Evolutionary conservation across 129 eudicot species (phyloP).

Genomic region (Calendula officinalis): DNA sequence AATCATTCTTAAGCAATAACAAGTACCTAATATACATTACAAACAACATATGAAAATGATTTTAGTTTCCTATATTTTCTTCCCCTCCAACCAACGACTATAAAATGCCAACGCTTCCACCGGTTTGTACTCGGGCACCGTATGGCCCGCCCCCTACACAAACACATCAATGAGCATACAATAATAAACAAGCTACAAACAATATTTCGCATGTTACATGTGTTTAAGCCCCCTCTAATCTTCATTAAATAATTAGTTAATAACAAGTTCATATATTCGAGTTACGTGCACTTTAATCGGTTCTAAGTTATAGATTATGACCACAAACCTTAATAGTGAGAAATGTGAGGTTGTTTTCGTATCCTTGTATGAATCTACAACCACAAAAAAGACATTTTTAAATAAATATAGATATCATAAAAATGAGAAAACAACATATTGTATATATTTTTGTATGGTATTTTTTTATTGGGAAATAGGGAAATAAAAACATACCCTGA

Average conservation of each 20-base stretch:
- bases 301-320: too few species aligned
- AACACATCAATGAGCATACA: neutral
- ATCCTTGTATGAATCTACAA: conserved; percentile 71
- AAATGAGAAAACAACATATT: neutral
- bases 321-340: conserved; percentile 76
- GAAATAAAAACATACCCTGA: conserved; percentile 58
- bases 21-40: neutral
- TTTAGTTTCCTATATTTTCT: conserved; percentile 39
- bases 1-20: conserved; percentile 20
- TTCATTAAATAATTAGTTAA: too few species aligned
- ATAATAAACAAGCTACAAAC: neutral
- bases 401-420: neutral
- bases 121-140: conserved; percentile 93
- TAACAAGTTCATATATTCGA: too few species aligned
- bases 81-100: conserved; percentile 64
- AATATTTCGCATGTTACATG: too few species aligned
- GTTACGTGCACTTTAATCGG: too few species aligned
- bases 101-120: conserved; percentile 73
- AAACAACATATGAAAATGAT: neutral
- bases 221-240: too few species aligned
- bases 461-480: neutral
- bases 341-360: conserved; percentile 61
- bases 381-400: neutral
- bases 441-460: neutral
- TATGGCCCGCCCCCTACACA: conserved; percentile 89